Evolutionary conservation across 257 asterid species (phyloP).

Genomic region (Nicotiana paniculata): DNA sequence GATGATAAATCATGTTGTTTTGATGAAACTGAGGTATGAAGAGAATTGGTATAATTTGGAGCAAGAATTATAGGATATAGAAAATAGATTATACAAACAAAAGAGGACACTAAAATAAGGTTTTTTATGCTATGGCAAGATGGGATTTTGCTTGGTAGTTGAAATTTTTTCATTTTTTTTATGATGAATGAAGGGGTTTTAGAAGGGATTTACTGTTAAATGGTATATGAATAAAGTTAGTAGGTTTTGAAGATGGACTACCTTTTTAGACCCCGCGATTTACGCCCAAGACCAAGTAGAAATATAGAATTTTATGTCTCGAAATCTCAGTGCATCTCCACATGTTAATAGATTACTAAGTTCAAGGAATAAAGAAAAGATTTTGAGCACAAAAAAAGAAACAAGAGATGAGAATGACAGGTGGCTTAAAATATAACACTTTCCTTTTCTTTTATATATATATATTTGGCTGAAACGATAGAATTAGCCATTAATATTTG

Average conservation of each 20-base stretch:
- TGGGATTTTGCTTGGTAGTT: constrained; percentile 12
- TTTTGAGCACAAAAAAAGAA: neutral
- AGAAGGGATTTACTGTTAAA: neutral
- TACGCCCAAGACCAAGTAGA: neutral
- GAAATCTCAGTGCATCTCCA: neutral
- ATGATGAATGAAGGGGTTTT: neutral
- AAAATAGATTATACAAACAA: constrained; percentile 25
- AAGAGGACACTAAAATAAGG: constrained; percentile 23
- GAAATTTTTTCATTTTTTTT: constrained; percentile 29
- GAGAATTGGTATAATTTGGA: constrained; percentile 8
- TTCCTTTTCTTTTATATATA: neutral
- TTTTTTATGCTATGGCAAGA: constrained; percentile 13
- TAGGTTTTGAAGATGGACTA: neutral
- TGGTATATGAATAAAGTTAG: neutral
- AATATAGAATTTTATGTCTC: neutral
- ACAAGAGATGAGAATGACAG: neutral
- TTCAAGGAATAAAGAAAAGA: neutral
- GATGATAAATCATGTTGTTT: constrained; percentile 13
- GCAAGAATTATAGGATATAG: constrained; percentile 22
- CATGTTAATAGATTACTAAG: neutral
- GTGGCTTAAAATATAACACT: neutral
- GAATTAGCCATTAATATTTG: too few species aligned
- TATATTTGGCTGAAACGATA: too few species aligned
- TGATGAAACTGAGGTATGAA: constrained; percentile 18
- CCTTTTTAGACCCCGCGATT: neutral